Evolutionary conservation across 805 yeast species (phyloP).

Genomic region (Diddensiella transvaalensis): DNA sequence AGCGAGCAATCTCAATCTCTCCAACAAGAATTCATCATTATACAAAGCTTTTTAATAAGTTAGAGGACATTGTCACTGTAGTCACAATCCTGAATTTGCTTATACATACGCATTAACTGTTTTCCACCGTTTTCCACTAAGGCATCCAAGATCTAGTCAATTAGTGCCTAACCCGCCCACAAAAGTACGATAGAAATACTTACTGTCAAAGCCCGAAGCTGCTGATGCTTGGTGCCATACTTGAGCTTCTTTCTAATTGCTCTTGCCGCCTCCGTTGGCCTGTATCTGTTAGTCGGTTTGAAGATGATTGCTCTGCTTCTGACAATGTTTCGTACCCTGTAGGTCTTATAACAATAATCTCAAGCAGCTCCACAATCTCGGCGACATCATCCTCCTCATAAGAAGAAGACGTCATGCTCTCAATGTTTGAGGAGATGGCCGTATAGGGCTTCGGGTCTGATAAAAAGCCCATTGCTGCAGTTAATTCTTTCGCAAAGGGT

Average conservation of each 20-base stretch:
- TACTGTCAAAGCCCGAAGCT: slow-evolving; percentile 60
- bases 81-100: not conserved
- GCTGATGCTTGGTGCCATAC: slow-evolving; percentile 68
- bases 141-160: slow-evolving; percentile 45
- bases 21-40: slow-evolving; percentile 64
- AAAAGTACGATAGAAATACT: too few relatives aligned
- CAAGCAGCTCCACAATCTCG: slow-evolving; percentile 56
- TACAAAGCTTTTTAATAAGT: slow-evolving; percentile 52
- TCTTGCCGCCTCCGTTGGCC: slow-evolving; percentile 79
- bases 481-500: not conserved
- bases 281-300: slow-evolving; percentile 25
- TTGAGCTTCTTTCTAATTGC: slow-evolving; percentile 85
- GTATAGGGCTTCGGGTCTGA: slow-evolving; percentile 41
- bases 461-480: slow-evolving; percentile 30
- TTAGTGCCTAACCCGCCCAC: too few relatives aligned
- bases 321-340: slow-evolving; percentile 31
- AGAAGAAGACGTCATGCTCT: slow-evolving; percentile 33
- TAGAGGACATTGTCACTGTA: not conserved
- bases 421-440: slow-evolving; percentile 40
- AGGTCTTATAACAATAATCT: slow-evolving; percentile 44
- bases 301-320: not conserved
- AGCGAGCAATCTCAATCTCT: slow-evolving; percentile 54
- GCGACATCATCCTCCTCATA: slow-evolving; percentile 38
- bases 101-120: slow-evolving; percentile 26
- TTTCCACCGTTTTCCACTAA: slow-evolving; percentile 55